Evolutionary conservation across 176 grass and related monocot genomes (phyloP), one percentile per base, ranked within the genome.

Genomic region (Oryza meridionalis): DNA sequence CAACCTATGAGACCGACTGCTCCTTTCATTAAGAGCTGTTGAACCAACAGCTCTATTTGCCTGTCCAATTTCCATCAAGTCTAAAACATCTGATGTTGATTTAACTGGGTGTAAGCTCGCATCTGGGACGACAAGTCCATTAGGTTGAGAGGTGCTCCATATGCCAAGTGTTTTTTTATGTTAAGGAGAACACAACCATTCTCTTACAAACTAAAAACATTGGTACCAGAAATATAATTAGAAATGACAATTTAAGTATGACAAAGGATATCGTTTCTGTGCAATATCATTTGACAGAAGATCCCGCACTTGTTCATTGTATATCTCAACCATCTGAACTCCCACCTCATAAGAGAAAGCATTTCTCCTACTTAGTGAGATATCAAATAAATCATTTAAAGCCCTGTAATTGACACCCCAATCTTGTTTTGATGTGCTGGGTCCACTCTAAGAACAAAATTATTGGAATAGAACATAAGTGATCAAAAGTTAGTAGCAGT

Each of bases 311-410:
- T 99, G 96, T 76, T 99, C 96, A 81, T 99, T 99, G 68, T 99
- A 99, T 94, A 99, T 95, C 81, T 99, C 96, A 77, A 99, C 93
- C 93, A 99, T 99, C 16, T 99, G 96, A 65, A 99, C 93, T 79
- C 91, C 89, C 14, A 99, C 96, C 78, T 99, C 96, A 43, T 99
- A 96, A 1, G 87, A 84, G 79, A 90, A 93, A n/a, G 81, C 83
- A 77, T 94, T 95, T 81, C 91, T 92, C 73, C 96, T 98, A 80
- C 88, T 92, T 62, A 77, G 45, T 67, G 96, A 98, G 76, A 94
- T 98, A 80, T 98, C 86, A 87, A 98, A 98, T 29, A 98, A 70
- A 77, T 98, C 96, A 90, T 95, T 98, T 51, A 98, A 71, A 90
- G 96, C 93, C 67, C 96, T 83, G 69, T 94, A 98, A 75, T 98